Evolutionary conservation across 176 grass and related monocot species (phyloP).

Genomic region (maize (Zea mays)): DNA sequence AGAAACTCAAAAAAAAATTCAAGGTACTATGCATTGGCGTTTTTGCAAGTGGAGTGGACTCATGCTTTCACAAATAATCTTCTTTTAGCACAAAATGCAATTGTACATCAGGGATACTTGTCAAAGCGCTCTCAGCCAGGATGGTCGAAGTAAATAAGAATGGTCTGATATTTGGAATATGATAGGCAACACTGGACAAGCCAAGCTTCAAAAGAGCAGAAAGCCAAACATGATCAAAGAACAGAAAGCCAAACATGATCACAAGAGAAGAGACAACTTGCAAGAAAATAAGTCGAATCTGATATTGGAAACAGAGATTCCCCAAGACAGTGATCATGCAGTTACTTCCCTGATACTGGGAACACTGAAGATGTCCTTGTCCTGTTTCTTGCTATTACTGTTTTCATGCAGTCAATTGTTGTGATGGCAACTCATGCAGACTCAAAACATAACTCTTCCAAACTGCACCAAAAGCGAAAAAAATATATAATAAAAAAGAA

Average conservation of each 20-base stretch:
- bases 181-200: not conserved
- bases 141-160: not conserved
- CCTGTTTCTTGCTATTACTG: not conserved
- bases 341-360: not conserved
- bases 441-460: not conserved
- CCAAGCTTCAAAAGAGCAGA: not conserved
- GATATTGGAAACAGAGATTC: not conserved
- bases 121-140: not conserved
- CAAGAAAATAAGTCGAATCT: not conserved
- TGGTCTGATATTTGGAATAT: not conserved
- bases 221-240: not conserved
- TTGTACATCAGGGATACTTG: not conserved
- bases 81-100: not conserved
- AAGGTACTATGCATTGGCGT: not conserved
- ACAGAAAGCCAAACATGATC: not conserved
- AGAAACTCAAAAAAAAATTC: not conserved
- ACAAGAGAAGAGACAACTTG: not conserved
- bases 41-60: not conserved
- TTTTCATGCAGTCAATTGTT: not conserved
- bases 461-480: not conserved
- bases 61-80: not conserved
- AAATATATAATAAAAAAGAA: not conserved
- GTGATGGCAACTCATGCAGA: not conserved
- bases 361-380: not conserved
- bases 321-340: not conserved